Base-by-base conservation (phyloP, 202 grass and related monocot species). In the Setaria viridis region DNA sequence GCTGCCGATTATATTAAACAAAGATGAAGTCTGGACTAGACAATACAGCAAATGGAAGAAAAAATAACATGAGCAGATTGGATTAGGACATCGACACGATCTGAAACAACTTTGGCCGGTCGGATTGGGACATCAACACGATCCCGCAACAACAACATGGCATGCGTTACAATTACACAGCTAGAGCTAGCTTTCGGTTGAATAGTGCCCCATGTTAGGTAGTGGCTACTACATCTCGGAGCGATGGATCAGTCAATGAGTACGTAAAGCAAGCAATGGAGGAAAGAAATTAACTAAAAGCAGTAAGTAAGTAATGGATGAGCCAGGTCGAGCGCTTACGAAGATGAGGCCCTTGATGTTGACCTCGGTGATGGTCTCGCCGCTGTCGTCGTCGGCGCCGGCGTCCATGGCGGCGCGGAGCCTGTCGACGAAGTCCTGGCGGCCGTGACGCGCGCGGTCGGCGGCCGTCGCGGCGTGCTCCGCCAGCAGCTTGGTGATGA, bases 291-390 rank as follows among this genome's bases (percentile, higher is more conserved):
- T 45, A 45, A 45, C 7, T 45, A 45, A 45, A 51, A 51, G 3
- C 13, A 51, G 11, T 14, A 51, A 53, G 50, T 41, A 0, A 53
- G 3, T 15, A 47, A 47, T 6, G 19, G 20, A 57, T 7, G 19
- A n/a, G 10, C 0, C 9, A 12, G 16, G 0, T 0, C 5, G 32
- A 1, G 16, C 9, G 71, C 91, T 87, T 94, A 97, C 94, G 80
- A 97, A 97, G 86, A 97, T 91, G 73, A 97, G 92, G 7, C 87
- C 94, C 80, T 97, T 97, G 88, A 97, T 89, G 86, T 97, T 97
- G 83, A 91, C 89, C 80, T 94, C 90, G 32, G 88, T 85, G 81
- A 97, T 89, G 50, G 90, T 91, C 87, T 92, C 77, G 15, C 94
- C 86, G 8, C 88, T 88, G 48, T 91, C 90, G 16, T 86, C 84